These are phyloP conservation scores for Solanum tarapatanum DNA, from an alignment of 257 asterid genomes.

Conservation along the genomic window DNA sequence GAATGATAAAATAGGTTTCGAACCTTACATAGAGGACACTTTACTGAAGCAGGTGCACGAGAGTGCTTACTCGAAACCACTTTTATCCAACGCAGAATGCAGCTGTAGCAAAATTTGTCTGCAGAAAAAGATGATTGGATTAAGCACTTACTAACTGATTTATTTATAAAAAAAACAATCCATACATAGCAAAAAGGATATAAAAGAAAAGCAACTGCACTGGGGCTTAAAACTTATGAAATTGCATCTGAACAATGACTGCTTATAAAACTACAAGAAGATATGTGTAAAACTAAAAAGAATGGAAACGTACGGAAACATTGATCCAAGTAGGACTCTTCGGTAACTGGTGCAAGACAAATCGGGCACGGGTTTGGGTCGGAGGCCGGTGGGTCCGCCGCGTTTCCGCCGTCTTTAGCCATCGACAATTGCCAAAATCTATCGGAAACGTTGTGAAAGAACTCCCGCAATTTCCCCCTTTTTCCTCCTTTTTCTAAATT, in stretches of 20 bases:
- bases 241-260: background rate
- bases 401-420: conserved; percentile 20
- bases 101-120: conserved; percentile 69
- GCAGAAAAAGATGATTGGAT: conserved; percentile 13
- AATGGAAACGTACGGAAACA: conserved; percentile 48
- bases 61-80: conserved; percentile 32
- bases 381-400: conserved; percentile 10
- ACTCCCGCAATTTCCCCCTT: background rate
- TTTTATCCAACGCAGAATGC: conserved; percentile 57
- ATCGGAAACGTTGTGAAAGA: background rate
- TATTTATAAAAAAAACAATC: background rate
- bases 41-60: conserved; percentile 28
- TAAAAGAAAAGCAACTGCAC: background rate
- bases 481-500: background rate
- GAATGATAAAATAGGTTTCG: conserved; percentile 1
- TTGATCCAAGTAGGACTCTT: conserved; percentile 55
- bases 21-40: conserved; percentile 83
- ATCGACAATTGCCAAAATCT: background rate
- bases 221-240: background rate
- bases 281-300: background rate
- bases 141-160: background rate
- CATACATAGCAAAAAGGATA: background rate
- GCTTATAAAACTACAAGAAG: background rate
- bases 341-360: conserved; percentile 35
- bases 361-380: conserved; percentile 53